Conservation (phyloP, 495 filamentous ascomycete species). For the Penicillium goetzii region DNA sequence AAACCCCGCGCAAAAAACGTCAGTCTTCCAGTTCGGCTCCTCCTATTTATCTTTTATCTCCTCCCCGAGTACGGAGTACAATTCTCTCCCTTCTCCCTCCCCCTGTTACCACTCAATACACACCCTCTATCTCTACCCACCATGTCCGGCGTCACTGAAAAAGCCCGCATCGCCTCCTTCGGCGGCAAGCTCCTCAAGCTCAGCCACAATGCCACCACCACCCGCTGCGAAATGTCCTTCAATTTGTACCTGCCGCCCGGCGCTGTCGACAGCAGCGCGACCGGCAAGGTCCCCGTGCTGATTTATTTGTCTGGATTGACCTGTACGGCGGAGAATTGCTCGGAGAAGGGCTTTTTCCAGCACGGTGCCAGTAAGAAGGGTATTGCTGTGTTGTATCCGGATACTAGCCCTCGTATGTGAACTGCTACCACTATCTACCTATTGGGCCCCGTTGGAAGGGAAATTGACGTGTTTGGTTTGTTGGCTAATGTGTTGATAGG, state of each 20-base stretch:
- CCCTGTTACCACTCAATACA: neutral
- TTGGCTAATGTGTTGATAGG: slow-evolving; percentile 35
- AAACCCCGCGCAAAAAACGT: slow-evolving; percentile 32
- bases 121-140: neutral
- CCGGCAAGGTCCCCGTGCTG: slow-evolving; percentile 76
- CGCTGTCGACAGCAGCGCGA: slow-evolving; percentile 51
- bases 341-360: slow-evolving; percentile 95
- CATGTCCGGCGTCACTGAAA: slow-evolving; percentile 79
- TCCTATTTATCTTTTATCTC: slow-evolving; percentile 18
- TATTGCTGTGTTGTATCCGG: slow-evolving; percentile 89
- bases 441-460: neutral
- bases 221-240: slow-evolving; percentile 67
- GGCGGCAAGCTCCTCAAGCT: slow-evolving; percentile 96
- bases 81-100: neutral
- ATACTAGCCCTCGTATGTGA: slow-evolving; percentile 82
- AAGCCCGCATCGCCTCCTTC: slow-evolving; percentile 87
- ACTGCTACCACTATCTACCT: neutral
- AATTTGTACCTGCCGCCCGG: slow-evolving; percentile 70
- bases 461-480: neutral
- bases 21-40: slow-evolving; percentile 1
- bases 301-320: slow-evolving; percentile 94
- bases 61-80: no score
- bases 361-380: slow-evolving; percentile 72
- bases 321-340: slow-evolving; percentile 93
- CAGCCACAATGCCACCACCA: slow-evolving; percentile 73